phyloP scores from a whole-genome alignment of 345 rosid genomes.

The Citrus maxima region DNA sequence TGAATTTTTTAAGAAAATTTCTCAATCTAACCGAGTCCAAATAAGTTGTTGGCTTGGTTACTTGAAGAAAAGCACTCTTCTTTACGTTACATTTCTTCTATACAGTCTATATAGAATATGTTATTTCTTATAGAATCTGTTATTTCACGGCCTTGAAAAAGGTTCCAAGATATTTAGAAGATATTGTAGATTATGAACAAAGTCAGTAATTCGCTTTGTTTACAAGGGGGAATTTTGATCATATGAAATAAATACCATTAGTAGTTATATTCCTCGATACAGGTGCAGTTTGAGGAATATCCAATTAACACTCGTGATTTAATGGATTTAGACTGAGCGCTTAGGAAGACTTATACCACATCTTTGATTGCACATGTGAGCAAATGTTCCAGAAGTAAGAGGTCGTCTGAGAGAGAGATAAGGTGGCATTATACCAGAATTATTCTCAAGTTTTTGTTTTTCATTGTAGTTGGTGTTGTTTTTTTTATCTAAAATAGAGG shows the following conservation, averaged over 20 bases:
- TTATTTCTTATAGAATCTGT: too few species aligned
- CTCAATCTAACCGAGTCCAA: neutral
- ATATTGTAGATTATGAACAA: neutral
- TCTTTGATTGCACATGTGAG: neutral
- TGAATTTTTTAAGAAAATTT: neutral
- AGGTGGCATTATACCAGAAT: neutral
- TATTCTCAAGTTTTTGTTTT: neutral
- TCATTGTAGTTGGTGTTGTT: neutral
- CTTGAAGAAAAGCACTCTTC: neutral
- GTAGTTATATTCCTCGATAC: neutral
- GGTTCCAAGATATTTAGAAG: neutral
- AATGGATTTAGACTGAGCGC: neutral
- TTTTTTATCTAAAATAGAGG: neutral
- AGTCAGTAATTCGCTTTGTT: neutral
- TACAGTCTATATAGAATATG: neutral
- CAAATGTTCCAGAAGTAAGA: neutral
- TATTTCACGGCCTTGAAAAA: neutral
- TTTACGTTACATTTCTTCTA: neutral
- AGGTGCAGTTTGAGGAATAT: neutral
- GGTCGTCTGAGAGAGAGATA: neutral
- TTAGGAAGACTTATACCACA: neutral
- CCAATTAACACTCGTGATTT: neutral
- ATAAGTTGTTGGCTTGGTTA: neutral
- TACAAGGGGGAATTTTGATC: neutral
- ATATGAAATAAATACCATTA: neutral